These are phyloP conservation scores for Russula earlei DNA, from an alignment of 768 basidiomycete genomes.

Conservation along the genomic window DNA sequence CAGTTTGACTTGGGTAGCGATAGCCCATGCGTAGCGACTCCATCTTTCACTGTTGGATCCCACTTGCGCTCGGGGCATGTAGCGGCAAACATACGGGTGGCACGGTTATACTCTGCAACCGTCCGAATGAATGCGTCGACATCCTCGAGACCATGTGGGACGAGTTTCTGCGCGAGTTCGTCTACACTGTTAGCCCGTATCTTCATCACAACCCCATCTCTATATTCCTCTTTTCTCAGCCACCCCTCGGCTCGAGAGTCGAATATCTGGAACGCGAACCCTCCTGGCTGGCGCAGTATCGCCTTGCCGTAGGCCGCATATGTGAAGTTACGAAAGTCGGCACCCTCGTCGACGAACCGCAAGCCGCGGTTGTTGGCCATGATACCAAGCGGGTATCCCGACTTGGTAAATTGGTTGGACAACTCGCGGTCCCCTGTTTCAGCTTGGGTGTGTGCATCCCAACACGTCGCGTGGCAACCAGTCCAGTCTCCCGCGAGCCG, in stretches of 20 bases:
- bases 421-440: conserved; percentile 45
- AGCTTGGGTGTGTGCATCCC: conserved; percentile 39
- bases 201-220: no score
- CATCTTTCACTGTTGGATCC: conserved; percentile 60
- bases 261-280: conserved; percentile 58
- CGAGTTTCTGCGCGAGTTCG: conserved; percentile 40
- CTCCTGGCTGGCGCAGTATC: conserved; percentile 48
- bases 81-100: conserved; percentile 30
- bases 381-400: conserved; percentile 61
- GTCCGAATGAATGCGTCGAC: no score
- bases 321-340: conserved; percentile 63
- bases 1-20: conserved; percentile 51
- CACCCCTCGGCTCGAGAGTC: conserved; percentile 36
- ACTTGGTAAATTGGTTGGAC: conserved; percentile 59
- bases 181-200: conserved; percentile 40
- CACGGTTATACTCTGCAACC: conserved; percentile 43
- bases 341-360: conserved; percentile 65
- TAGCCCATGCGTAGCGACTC: conserved; percentile 41
- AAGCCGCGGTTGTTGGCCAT: conserved; percentile 52
- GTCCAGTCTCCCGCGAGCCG: conserved; percentile 54
- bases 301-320: conserved; percentile 60
- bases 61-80: conserved; percentile 30
- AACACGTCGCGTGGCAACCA: conserved; percentile 65
- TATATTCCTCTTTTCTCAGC: conserved; percentile 60
- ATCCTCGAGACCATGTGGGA: conserved; percentile 39